phyloP scores from a whole-genome alignment of 2,329 filamentous ascomycete species.

The Bipolaris oryzae region DNA sequence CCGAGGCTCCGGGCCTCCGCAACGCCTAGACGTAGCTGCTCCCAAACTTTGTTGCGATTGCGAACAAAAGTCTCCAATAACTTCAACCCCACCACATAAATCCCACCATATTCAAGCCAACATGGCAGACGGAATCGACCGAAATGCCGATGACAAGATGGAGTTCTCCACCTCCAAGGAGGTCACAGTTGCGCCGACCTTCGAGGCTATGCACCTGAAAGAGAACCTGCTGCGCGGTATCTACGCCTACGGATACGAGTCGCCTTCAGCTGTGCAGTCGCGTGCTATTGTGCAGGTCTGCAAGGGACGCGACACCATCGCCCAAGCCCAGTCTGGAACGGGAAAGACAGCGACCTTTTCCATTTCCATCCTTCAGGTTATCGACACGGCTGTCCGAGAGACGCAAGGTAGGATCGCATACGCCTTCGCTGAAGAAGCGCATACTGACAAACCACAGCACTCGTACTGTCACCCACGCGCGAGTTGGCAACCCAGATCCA shows the following conservation, averaged over 20 bases:
- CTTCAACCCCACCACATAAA: background rate
- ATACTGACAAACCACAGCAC: slow-evolving; percentile 58
- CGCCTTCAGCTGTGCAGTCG: slow-evolving; percentile 95
- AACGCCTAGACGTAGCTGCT: slow-evolving; percentile 18
- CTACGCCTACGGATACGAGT: slow-evolving; percentile 98
- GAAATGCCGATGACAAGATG: slow-evolving; percentile 93
- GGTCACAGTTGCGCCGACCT: slow-evolving; percentile 88
- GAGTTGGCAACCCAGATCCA: slow-evolving; percentile 98
- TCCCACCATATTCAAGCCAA: slow-evolving; percentile 39
- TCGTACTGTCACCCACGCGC: slow-evolving; percentile 93
- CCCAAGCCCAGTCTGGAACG: slow-evolving; percentile 95
- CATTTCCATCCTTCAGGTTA: slow-evolving; percentile 94
- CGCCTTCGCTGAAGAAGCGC: background rate
- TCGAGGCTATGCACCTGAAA: slow-evolving; percentile 82
- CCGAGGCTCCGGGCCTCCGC: slow-evolving; percentile 25
- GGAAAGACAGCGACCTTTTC: slow-evolving; percentile 97
- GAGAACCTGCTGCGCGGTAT: slow-evolving; percentile 96
- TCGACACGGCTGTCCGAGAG: slow-evolving; percentile 90
- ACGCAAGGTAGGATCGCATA: slow-evolving; percentile 66
- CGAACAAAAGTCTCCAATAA: slow-evolving; percentile 11
- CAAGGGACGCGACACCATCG: slow-evolving; percentile 98
- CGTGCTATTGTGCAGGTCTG: slow-evolving; percentile 98
- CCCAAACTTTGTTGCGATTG: slow-evolving; percentile 33
- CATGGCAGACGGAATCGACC: slow-evolving; percentile 94
- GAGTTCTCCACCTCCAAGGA: slow-evolving; percentile 98